Evolutionary conservation across 176 grass and related monocot species (phyloP), one percentile per base, ranked within the genome.

Genomic region (Pontederia crassipes): DNA sequence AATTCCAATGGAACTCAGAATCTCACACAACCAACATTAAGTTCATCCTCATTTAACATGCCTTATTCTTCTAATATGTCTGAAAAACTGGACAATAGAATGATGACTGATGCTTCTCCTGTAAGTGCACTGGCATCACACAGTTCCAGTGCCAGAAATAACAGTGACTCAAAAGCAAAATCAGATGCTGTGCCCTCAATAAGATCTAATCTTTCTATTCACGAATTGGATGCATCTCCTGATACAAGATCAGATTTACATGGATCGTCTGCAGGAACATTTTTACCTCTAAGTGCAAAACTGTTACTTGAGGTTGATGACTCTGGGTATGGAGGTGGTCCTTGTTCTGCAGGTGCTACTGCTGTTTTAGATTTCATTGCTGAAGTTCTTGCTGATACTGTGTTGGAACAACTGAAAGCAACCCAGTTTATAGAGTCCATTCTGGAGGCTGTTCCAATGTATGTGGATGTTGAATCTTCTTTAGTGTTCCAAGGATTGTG

Each of bases 401-500:
- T 88, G 45, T 83, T 81, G 18, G 92, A 97, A 51, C 92, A 91
- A 73, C 61, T 82, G 52, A 97, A 97, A 84, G 92, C 87, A n/a
- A 79, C 79, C 48, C 81, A 86, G 56, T 85, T 86, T 80, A 58
- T 97, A 62, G 92, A 97, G 63, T 75, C 76, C 62, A 66, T 97
- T 68, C 74, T 97, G 59, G 92, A 97, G 69, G 84, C 81, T 15
- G 74, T 91, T 55, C 92, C 92, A 71, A 70, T 97, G 62, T 88
- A 85, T 85, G 84, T 97, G 61, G 92, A 91, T 74, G 69, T 89
- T 46, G 92, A 97, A 57, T 97, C 87, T 61, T 63, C 72, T 70
- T 74, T 97, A 73, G 76, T 97, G 75, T 97, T 97, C 73, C 92
- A 97, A 78, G 92, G 92, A 20, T 77, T 97, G 63, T 97, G 92